Conservation (phyloP, 2,329 filamentous ascomycete genomes). For the Alternaria arbusti region DNA sequence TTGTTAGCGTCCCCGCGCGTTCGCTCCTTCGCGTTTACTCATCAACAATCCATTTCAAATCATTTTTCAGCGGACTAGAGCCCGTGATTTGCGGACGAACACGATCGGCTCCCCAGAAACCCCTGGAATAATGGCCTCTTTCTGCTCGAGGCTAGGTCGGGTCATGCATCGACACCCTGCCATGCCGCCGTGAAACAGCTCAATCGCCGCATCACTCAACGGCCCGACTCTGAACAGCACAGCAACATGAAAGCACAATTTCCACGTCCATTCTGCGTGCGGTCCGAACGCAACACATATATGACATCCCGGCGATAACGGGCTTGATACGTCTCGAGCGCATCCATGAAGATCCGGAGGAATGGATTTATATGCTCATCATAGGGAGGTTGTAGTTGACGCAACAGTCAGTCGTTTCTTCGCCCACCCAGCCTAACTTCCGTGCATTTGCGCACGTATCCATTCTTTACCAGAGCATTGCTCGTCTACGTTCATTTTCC, state of each 20-base stretch:
- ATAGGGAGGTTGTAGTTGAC: neutral
- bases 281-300: neutral
- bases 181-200: neutral
- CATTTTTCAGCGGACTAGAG: neutral
- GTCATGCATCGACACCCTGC: neutral
- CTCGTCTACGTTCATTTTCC: neutral
- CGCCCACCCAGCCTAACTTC: neutral
- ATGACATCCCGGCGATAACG: neutral
- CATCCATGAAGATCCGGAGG: neutral
- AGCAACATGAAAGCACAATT: neutral
- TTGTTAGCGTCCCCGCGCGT: neutral
- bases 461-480: neutral
- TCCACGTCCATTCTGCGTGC: neutral
- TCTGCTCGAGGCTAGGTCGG: neutral
- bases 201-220: neutral
- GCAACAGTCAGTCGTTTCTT: neutral
- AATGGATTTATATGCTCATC: neutral
- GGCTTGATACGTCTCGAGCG: neutral
- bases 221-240: neutral
- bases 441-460: neutral
- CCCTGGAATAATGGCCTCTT: neutral
- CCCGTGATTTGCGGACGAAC: neutral
- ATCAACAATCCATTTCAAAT: neutral
- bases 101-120: neutral
- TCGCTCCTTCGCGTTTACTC: neutral